These are phyloP conservation scores for Botrytis sinoallii DNA, from an alignment of 2,329 filamentous ascomycete species.

Conservation along the genomic window DNA sequence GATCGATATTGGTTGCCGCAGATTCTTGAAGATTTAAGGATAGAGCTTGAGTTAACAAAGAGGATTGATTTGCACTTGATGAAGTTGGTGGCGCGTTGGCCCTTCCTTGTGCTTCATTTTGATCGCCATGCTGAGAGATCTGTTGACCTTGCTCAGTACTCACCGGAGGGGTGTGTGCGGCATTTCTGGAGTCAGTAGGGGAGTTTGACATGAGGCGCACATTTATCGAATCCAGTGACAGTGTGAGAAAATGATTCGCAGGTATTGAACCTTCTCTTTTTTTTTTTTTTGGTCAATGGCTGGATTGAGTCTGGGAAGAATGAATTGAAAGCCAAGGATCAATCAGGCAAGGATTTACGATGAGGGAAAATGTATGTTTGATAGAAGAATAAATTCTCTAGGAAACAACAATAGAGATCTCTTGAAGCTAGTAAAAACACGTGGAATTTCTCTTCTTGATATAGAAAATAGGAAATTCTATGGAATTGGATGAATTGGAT, in stretches of 20 bases:
- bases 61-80: constrained; percentile 28
- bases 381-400: constrained; percentile 12
- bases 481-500: constrained; percentile 8
- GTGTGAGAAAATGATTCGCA: constrained; percentile 36
- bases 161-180: constrained; percentile 35
- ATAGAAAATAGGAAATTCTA: constrained; percentile 14
- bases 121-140: constrained; percentile 28
- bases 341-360: constrained; percentile 21
- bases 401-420: constrained; percentile 13
- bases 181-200: constrained; percentile 37
- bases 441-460: constrained; percentile 11
- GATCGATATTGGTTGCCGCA: constrained; percentile 1
- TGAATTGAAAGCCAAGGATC: constrained; percentile 16
- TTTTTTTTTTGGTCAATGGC: constrained; percentile 22
- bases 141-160: constrained; percentile 31
- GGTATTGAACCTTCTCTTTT: constrained; percentile 25
- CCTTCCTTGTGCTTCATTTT: constrained; percentile 27
- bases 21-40: constrained; percentile 21
- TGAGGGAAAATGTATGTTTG: constrained; percentile 16
- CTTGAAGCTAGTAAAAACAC: constrained; percentile 16
- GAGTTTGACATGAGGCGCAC: constrained; percentile 39
- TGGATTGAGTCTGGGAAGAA: constrained; percentile 13
- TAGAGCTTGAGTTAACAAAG: constrained; percentile 36
- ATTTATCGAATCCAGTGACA: constrained; percentile 37
- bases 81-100: constrained; percentile 22